Conservation (phyloP, 2,329 filamentous ascomycete genomes). For the Plenodomus biglobosus region DNA sequence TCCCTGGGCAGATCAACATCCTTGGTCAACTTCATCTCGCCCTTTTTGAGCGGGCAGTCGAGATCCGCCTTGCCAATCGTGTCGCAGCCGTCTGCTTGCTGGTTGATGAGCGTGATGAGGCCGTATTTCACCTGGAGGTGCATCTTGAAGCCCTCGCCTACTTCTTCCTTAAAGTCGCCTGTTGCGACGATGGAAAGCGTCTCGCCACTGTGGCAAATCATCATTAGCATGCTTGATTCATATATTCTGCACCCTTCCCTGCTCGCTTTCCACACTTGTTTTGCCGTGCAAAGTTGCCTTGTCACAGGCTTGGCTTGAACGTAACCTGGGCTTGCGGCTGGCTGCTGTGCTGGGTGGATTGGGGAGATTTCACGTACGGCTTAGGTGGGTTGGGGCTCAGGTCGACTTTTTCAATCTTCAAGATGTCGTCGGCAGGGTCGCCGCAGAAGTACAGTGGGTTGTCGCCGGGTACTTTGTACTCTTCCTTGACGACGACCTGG, state of each 20-base stretch:
- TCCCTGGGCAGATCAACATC: constrained; percentile 79
- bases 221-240: not conserved
- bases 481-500: constrained; percentile 54
- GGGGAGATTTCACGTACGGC: constrained; percentile 64
- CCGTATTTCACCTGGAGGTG: constrained; percentile 89
- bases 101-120: constrained; percentile 83
- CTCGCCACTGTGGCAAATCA: constrained; percentile 62
- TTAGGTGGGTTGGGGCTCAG: constrained; percentile 81
- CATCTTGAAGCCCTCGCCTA: constrained; percentile 79
- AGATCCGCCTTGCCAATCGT: constrained; percentile 86
- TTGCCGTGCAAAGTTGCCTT: too few species aligned
- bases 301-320: not conserved
- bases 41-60: constrained; percentile 83
- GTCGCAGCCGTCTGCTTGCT: constrained; percentile 82
- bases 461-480: constrained; percentile 73
- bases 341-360: not conserved
- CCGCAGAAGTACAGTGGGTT: constrained; percentile 82
- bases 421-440: constrained; percentile 68
- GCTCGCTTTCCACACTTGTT: too few species aligned
- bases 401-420: constrained; percentile 78
- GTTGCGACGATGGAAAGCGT: constrained; percentile 76
- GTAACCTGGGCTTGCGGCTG: too few species aligned
- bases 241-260: too few species aligned
- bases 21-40: constrained; percentile 73
- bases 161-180: constrained; percentile 70